Conservation (phyloP, 2,329 filamentous ascomycete genomes). For the Colletotrichum eremochloae region DNA sequence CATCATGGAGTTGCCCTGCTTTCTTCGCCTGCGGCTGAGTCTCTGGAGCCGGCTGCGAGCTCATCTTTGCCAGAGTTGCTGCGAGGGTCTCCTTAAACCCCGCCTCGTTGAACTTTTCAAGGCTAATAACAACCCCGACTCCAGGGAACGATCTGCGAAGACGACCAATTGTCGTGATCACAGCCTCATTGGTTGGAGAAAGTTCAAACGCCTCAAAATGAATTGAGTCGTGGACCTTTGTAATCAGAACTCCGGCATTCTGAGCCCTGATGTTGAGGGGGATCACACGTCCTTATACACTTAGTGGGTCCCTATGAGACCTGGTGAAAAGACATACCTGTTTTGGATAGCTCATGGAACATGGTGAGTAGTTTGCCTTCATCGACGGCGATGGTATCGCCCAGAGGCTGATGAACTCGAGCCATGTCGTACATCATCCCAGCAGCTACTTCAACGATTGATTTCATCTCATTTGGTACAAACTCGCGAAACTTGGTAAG, state of each 20-base stretch:
- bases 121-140: conserved; percentile 43
- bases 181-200: conserved; percentile 45
- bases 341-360: background rate
- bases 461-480: background rate
- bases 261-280: conserved; percentile 50
- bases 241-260: conserved; percentile 53
- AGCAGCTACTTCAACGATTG: background rate
- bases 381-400: background rate
- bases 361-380: background rate
- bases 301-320: background rate
- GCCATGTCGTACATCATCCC: background rate
- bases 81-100: conserved; percentile 45
- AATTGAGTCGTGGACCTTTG: conserved; percentile 39
- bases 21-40: conserved; percentile 52
- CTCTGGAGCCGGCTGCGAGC: conserved; percentile 44
- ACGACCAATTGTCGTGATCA: conserved; percentile 49
- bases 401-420: background rate
- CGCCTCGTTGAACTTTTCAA: conserved; percentile 26
- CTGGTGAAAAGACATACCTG: background rate
- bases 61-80: conserved; percentile 48
- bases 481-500: background rate
- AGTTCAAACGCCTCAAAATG: conserved; percentile 54
- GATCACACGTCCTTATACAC: conserved; percentile 39
- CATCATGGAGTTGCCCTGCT: conserved; percentile 50
- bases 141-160: conserved; percentile 49